Evolutionary conservation across 148 eudicot species (phyloP).

Genomic region (Limonium bicolor): DNA sequence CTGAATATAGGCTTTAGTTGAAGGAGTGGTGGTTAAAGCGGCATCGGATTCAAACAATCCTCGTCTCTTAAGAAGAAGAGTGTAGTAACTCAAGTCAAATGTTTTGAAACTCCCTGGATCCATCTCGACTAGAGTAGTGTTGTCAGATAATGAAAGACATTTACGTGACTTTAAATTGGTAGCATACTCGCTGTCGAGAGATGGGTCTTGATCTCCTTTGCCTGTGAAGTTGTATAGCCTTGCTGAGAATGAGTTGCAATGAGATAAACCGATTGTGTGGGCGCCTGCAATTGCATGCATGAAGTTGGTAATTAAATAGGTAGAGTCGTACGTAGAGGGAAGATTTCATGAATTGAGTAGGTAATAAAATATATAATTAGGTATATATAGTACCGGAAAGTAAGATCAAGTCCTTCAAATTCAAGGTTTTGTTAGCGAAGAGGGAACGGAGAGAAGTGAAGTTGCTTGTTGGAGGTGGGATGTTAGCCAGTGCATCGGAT

Average conservation of each 20-base stretch:
- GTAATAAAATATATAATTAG: no score
- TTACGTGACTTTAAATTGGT: constrained; percentile 39
- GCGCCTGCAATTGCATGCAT: no score
- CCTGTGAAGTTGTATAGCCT: constrained; percentile 45
- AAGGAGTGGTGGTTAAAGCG: constrained; percentile 34
- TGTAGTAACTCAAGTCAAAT: constrained; percentile 63
- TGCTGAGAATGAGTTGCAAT: constrained; percentile 29
- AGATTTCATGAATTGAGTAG: no score
- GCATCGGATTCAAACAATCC: constrained; percentile 71
- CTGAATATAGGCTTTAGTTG: constrained; percentile 16
- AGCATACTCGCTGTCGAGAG: constrained; percentile 61
- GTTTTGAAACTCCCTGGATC: constrained; percentile 75
- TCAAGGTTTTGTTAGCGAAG: constrained; percentile 22
- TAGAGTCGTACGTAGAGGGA: no score
- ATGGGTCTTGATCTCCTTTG: constrained; percentile 25
- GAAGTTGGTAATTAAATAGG: no score
- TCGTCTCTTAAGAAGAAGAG: constrained; percentile 40
- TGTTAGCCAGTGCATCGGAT: constrained; percentile 10
- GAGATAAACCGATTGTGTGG: constrained; percentile 49
- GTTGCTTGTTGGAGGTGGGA: constrained; percentile 28
- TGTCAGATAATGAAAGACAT: constrained; percentile 33
- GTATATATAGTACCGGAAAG: constrained; percentile 28
- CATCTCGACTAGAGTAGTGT: constrained; percentile 58
- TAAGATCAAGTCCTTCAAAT: constrained; percentile 28
- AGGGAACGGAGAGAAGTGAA: constrained; percentile 14